Conservation (phyloP, 805 yeast species). For the Ogataea pilisensis region DNA sequence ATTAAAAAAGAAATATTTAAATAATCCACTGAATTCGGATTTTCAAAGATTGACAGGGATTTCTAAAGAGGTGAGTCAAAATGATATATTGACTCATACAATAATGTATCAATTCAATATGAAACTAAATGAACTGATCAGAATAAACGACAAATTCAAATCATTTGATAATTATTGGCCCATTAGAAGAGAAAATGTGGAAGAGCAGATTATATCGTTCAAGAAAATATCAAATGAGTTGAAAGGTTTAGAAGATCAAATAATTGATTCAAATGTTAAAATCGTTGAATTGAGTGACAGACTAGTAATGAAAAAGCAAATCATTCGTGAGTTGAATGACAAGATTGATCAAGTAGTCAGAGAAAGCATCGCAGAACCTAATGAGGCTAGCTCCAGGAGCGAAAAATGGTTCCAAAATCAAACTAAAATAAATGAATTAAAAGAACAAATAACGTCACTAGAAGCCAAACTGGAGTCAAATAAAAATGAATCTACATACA, state of each 20-base stretch:
- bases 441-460: constrained; percentile 40
- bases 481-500: constrained; percentile 59
- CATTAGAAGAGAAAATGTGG: constrained; percentile 39
- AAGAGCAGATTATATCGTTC: constrained; percentile 41
- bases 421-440: constrained; percentile 40
- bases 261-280: constrained; percentile 26
- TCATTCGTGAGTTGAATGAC: constrained; percentile 27
- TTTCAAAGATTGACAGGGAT: constrained; percentile 34
- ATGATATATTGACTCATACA: constrained; percentile 54
- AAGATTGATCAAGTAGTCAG: constrained; percentile 11
- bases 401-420: constrained; percentile 34
- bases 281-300: constrained; percentile 16
- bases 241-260: constrained; percentile 33
- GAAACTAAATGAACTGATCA: constrained; percentile 39
- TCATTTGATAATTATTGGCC: constrained; percentile 38
- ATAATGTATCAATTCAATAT: constrained; percentile 53
- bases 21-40: constrained; percentile 54
- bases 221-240: constrained; percentile 44
- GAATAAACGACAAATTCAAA: constrained; percentile 44
- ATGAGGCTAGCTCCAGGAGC: too few species aligned
- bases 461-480: constrained; percentile 43
- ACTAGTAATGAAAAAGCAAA: constrained; percentile 5
- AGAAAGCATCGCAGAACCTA: too few species aligned
- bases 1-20: constrained; percentile 59
- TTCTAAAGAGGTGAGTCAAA: constrained; percentile 23